A percentile compares a stretch with the other conserved stretches of the same genome.
Conservation (phyloP, 768 basidiomycete species). For the Kwoniella shandongensis region DNA sequence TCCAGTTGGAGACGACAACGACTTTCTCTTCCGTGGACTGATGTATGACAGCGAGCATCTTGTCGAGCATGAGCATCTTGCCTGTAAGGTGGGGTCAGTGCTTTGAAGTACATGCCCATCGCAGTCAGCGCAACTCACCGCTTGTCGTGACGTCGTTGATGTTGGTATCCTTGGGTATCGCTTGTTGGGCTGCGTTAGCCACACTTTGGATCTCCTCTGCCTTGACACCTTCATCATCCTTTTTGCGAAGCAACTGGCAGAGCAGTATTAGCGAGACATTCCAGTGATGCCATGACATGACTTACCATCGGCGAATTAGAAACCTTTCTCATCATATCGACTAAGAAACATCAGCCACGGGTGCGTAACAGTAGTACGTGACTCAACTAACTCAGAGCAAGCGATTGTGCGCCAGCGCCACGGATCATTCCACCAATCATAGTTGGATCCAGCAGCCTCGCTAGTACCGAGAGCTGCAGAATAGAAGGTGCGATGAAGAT, state of each 20-base stretch:
- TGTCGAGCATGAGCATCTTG: slow-evolving; percentile 45
- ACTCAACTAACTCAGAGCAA: slow-evolving; percentile 37
- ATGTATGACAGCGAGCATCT: slow-evolving; percentile 39
- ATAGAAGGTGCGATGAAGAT: slow-evolving; percentile 87
- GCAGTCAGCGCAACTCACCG: slow-evolving; percentile 58
- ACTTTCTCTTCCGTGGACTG: slow-evolving; percentile 84
- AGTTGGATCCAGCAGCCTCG: slow-evolving; percentile 69
- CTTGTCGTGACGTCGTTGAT: slow-evolving; percentile 68
- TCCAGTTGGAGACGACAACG: slow-evolving; percentile 89
- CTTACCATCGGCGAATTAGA: slow-evolving; percentile 85
- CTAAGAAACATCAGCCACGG: slow-evolving; percentile 17
- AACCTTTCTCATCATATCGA: slow-evolving; percentile 79
- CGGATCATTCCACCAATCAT: slow-evolving; percentile 68
- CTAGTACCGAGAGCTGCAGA: slow-evolving; percentile 79
- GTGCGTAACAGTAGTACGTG: neutral
- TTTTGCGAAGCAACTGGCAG: slow-evolving; percentile 50
- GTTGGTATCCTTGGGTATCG: slow-evolving; percentile 42
- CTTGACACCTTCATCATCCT: slow-evolving; percentile 70
- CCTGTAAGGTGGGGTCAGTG: slow-evolving; percentile 19
- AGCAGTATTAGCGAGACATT: neutral
- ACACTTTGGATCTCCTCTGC: slow-evolving; percentile 38
- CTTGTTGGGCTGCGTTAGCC: slow-evolving; percentile 28
- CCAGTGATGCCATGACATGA: neutral
- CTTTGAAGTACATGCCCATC: neutral
- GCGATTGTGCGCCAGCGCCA: slow-evolving; percentile 65